Evolutionary conservation across 306 rosid species (phyloP).

Genomic region (Mimosa pudica): DNA sequence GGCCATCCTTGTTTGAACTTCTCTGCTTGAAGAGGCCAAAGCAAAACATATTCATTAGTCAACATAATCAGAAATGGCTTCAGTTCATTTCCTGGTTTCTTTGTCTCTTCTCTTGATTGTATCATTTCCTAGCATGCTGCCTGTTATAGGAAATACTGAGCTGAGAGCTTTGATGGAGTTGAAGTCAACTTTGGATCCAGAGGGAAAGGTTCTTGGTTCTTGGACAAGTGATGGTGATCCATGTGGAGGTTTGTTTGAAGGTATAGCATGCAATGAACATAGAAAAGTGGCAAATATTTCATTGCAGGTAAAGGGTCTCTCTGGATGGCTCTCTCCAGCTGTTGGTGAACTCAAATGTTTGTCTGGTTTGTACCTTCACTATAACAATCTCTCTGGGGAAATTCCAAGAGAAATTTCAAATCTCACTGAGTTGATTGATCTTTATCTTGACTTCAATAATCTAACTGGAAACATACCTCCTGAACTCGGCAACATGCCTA

Average conservation of each 20-base stretch:
- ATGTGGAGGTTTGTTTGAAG: constrained; percentile 72
- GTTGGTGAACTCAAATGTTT: constrained; percentile 74
- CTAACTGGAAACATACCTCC: constrained; percentile 74
- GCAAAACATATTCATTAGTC: constrained; percentile 16
- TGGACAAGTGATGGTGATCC: constrained; percentile 81
- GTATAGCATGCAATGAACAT: constrained; percentile 78
- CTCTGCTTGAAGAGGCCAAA: constrained; percentile 16
- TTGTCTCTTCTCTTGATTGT: constrained; percentile 33
- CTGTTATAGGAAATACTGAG: constrained; percentile 69
- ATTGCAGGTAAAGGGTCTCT: constrained; percentile 85
- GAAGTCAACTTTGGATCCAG: constrained; percentile 84
- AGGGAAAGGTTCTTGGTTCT: constrained; percentile 60
- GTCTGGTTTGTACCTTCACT: constrained; percentile 84
- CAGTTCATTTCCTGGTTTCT: constrained; percentile 26
- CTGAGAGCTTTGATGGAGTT: constrained; percentile 71
- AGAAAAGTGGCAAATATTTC: constrained; percentile 79
- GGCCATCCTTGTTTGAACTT: constrained; percentile 36
- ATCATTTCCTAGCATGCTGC: constrained; percentile 11
- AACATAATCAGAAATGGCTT: constrained; percentile 47
- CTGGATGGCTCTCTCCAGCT: constrained; percentile 74
- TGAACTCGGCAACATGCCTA: constrained; percentile 63
- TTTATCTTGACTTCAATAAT: constrained; percentile 79
- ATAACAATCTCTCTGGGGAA: constrained; percentile 76
- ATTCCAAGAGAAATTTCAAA: constrained; percentile 76
- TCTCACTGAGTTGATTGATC: constrained; percentile 73